These are phyloP conservation scores for Kodamaea fungicola DNA, from an alignment of 1,139 yeast species.

Conservation along the genomic window DNA sequence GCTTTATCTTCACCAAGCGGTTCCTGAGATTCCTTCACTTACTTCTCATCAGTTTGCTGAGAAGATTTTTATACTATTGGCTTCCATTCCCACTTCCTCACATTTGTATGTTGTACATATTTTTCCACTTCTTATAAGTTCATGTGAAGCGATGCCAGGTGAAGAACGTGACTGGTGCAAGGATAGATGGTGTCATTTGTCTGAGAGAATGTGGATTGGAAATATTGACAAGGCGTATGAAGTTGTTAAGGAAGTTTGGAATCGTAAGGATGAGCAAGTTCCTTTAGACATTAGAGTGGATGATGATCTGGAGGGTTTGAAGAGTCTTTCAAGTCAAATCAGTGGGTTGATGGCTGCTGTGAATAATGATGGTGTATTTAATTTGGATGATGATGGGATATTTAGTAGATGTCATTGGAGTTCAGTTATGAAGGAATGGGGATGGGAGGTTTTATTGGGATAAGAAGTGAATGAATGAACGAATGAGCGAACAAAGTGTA, in stretches of 20 bases:
- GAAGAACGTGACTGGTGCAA: constrained; percentile 64
- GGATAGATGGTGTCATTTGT: constrained; percentile 54
- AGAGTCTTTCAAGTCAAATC: constrained; percentile 33
- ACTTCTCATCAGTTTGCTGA: constrained; percentile 57
- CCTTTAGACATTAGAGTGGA: constrained; percentile 6
- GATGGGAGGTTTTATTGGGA: constrained; percentile 63
- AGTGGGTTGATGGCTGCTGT: constrained; percentile 45
- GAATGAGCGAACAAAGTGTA: too few species aligned
- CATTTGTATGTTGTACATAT: constrained; percentile 57
- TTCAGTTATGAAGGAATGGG: constrained; percentile 69
- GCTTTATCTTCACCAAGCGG: constrained; percentile 62
- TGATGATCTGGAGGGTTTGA: constrained; percentile 11
- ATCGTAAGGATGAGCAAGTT: constrained; percentile 46
- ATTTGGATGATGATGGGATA: constrained; percentile 39
- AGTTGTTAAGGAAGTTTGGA: constrained; percentile 71
- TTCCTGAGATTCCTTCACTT: constrained; percentile 60
- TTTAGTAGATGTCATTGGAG: constrained; percentile 64
- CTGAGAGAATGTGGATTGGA: constrained; percentile 59
- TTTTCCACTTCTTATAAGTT: constrained; percentile 59
- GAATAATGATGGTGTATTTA: constrained; percentile 28
- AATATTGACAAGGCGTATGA: constrained; percentile 63
- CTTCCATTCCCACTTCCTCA: constrained; percentile 61
- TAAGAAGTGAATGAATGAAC: constrained; percentile 11
- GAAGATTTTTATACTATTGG: constrained; percentile 54
- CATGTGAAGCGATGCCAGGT: constrained; percentile 58